Evolutionary conservation across 2,329 filamentous ascomycete species (phyloP), one percentile per base, ranked within the genome.

Genomic region (Fusarium torulosum): DNA sequence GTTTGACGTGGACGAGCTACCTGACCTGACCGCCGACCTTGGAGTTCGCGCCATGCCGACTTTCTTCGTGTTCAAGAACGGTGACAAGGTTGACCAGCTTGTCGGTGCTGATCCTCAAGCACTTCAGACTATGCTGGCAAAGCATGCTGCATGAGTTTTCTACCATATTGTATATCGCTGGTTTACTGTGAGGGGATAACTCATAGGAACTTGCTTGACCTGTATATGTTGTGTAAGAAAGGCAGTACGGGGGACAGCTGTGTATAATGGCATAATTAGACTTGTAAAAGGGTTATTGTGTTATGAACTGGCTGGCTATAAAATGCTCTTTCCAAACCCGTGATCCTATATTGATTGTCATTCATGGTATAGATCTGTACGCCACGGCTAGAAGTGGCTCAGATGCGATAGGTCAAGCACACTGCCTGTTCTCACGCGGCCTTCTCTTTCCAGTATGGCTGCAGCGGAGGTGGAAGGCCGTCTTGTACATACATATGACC

Each of bases 11-110:
- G 94, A 97, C 79, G 84, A 93, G 69, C 83, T 95, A 40, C 83
- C 89, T 70, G 89, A 92, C 2, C 86, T 97, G 49, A 89, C 92
- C 31, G 85, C 90, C 74, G 88, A 96, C 77, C 88, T 96, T 67
- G 88, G 88, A 68, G 87, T 98, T 78, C 89, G 92, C 73, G 94
- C 94, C 77, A 97, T 98, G 94, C 94, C 95, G 56, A 96, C 93
- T 27, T 97, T 98, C 83, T 75, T 91, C 57, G 79, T 96, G 75
- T 97, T 94, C 88, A 92, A 93, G 86, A 80, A 90, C 72, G 93
- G 91, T 69, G 79, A 92, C 79, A 91, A 92, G 84, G 79, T 89
- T 35, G 84, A 81, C 42, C 90, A 93, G 81, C 81, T 97, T 59
- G 88, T 96, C 27, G 94, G 94, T 66, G 94, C 93, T 74, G 93